Evolutionary conservation across 352 stramenopile genomes (phyloP).

Genomic region (Phytopythium boreale): DNA sequence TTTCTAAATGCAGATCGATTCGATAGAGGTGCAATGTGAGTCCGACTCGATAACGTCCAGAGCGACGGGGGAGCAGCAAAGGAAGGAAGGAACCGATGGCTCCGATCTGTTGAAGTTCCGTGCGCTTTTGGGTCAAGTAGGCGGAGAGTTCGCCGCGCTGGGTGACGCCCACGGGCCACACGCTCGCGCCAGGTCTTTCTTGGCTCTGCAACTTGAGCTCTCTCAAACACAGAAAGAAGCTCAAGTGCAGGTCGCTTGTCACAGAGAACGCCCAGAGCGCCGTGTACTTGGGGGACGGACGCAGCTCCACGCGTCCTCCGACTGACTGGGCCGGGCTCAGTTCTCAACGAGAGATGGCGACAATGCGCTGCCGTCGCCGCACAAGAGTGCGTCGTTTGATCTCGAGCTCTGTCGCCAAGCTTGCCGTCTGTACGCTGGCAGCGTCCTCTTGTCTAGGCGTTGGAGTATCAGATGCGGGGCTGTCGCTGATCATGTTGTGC

Average conservation of each 20-base stretch:
- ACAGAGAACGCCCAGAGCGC: neutral
- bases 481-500: neutral
- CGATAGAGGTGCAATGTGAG: neutral
- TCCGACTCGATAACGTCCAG: neutral
- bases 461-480: neutral
- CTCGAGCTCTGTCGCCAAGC: neutral
- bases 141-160: neutral
- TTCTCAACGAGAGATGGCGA: neutral
- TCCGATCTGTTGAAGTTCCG: neutral
- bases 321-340: neutral
- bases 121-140: neutral
- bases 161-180: neutral
- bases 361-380: neutral
- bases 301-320: neutral
- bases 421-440: neutral
- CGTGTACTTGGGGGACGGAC: neutral
- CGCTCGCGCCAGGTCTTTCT: conserved; percentile 3
- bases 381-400: neutral
- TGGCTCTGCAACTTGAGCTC: neutral
- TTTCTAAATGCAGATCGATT: conserved; percentile 1
- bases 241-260: neutral
- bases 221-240: conserved; percentile 2
- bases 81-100: neutral
- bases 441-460: neutral
- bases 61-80: neutral